Evolutionary conservation across 495 filamentous ascomycete genomes (phyloP).

Genomic region (Trichocladium antarcticum): DNA sequence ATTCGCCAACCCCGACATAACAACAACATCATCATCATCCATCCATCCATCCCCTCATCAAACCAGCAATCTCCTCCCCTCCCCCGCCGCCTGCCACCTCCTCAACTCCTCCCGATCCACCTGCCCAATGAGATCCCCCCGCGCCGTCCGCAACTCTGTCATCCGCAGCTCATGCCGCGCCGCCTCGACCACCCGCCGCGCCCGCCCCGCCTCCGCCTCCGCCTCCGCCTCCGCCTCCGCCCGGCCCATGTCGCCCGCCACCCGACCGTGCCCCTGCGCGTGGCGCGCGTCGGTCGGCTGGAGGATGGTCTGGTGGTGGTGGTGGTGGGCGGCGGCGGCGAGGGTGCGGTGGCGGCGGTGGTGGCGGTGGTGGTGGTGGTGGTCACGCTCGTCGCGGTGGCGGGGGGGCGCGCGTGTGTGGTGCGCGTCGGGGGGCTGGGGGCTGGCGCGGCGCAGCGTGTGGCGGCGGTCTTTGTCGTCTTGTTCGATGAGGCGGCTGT

Average conservation of each 20-base stretch:
- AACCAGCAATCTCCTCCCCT: background rate
- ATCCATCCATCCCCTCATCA: background rate
- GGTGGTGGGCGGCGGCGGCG: conserved; percentile 9
- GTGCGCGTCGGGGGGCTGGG: conserved; percentile 3
- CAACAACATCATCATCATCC: too few species aligned
- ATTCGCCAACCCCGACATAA: too few species aligned
- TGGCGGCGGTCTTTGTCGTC: conserved; percentile 25
- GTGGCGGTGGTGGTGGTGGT: conserved; percentile 9
- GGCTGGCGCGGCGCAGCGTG: conserved; percentile 22
- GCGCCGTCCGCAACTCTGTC: conserved; percentile 17
- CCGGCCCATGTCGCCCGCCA: too few species aligned
- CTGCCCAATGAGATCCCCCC: conserved; percentile 22
- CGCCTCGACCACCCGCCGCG: background rate
- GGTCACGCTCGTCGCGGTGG: conserved; percentile 11
- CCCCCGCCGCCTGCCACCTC: conserved; percentile 12
- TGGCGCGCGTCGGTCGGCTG: conserved; percentile 11
- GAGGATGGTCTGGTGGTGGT: conserved; percentile 12
- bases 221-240: conserved; percentile 1
- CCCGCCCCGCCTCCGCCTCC: background rate
- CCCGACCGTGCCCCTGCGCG: background rate
- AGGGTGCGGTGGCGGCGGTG: conserved; percentile 16
- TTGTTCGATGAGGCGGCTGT: conserved; percentile 20
- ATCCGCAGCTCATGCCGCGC: conserved; percentile 13
- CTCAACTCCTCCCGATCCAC: conserved; percentile 21
- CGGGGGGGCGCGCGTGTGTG: conserved; percentile 12